Evolutionary conservation across 352 stramenopile species (phyloP), one percentile per base, ranked within the genome.

Genomic region (Globisporangium camurandrum): DNA sequence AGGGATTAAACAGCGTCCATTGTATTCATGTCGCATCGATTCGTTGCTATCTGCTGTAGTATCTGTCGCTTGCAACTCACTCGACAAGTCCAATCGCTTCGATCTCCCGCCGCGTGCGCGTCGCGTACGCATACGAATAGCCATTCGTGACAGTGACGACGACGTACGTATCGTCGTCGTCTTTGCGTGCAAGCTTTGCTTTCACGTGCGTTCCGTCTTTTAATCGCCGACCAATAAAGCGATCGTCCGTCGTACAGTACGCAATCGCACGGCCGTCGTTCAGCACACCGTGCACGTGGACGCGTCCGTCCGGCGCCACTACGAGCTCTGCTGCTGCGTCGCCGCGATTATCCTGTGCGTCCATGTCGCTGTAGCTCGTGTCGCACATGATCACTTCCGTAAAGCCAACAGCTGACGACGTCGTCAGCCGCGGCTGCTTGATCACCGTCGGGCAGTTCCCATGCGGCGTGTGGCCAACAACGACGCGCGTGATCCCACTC

Each of bases 381-480:
- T 97, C 91, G 30, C 84, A 94, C 59, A 93, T 95, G 51, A 97
- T 72, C 9, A 97, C 76, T 66, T 94, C 75, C 54, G 77, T 50
- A 34, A 95, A 86, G 23, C 40, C 24, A 19, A 46, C 48, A 30
- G 17, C 39, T 22, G 43, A 34, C 37, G 46, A 51, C 37, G 33
- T 42, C 56, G 55, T 58, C 12, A 30, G 61, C 30, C 12, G 37
- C 51, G 11, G 37, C 49, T 93, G 81, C 39, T 75, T 84, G 34
- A 91, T 72, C 19, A 97, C 72, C 0, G 91, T 94, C 12, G 91
- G 89, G 53, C 81, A 95, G 58, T 91, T 95, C 11, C 91, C 89
- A 39, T 95, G 90, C 17, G 91, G 91, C 41, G 90, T 96, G 55
- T 97, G 91, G 4, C 91, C 91, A n/a, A 96, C 76, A 30, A 97